These are phyloP conservation scores for Dendrocalamus latiflorus DNA, from an alignment of 202 grass and related monocot species.

Conservation along the genomic window DNA sequence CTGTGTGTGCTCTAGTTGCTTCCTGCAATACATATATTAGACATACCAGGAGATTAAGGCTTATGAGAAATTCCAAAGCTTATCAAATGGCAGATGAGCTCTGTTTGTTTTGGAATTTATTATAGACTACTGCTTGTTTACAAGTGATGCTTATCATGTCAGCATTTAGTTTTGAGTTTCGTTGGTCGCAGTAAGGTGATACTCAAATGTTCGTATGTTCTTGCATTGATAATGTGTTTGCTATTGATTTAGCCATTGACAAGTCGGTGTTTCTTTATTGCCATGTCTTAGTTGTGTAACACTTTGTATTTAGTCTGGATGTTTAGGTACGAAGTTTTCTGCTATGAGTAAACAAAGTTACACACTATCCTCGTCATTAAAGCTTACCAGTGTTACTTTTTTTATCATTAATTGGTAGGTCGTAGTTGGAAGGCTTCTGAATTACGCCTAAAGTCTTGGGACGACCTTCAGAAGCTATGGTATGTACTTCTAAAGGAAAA, in stretches of 20 bases:
- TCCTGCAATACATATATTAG: not conserved
- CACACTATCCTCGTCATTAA: not conserved
- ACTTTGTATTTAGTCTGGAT: not conserved
- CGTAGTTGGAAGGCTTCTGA: constrained; percentile 95
- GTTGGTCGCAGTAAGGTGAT: not conserved
- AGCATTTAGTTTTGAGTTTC: not conserved
- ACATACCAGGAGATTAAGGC: not conserved
- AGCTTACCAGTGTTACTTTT: not conserved
- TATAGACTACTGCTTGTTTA: not conserved
- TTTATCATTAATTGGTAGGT: constrained; percentile 39
- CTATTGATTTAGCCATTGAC: not conserved
- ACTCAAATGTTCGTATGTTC: not conserved
- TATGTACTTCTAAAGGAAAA: constrained; percentile 92
- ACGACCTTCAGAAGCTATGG: constrained; percentile 89
- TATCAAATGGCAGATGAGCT: not conserved
- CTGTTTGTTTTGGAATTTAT: not conserved
- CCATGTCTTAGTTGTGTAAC: not conserved
- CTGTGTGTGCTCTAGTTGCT: not conserved
- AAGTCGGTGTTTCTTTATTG: not conserved
- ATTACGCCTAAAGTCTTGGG: constrained; percentile 88
- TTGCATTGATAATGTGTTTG: not conserved
- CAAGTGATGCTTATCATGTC: not conserved
- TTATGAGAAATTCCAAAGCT: not conserved
- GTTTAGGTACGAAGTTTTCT: not conserved
- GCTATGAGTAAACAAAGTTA: not conserved